Percentiles rank a stretch among this genome's conserved stretches.
These are phyloP conservation scores for Vachellia collinsii DNA, from an alignment of 306 rosid genomes.

Conservation along the genomic window DNA sequence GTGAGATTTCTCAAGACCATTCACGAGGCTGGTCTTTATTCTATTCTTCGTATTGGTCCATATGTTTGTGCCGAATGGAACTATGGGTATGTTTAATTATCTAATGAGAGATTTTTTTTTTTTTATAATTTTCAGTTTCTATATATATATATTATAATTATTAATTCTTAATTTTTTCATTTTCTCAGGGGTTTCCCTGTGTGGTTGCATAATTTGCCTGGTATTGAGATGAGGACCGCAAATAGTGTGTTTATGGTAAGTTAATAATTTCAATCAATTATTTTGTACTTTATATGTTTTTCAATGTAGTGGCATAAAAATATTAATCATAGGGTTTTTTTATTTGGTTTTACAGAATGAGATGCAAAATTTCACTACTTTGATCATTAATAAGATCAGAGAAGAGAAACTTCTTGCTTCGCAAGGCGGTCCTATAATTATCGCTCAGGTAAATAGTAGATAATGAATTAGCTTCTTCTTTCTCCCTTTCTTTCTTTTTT, in stretches of 20 bases:
- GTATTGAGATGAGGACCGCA: conserved; percentile 47
- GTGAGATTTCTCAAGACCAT: conserved; percentile 54
- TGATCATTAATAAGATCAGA: conserved; percentile 50
- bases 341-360: conserved; percentile 41
- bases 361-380: conserved; percentile 51
- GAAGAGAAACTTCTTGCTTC: conserved; percentile 53
- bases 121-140: too few relatives aligned
- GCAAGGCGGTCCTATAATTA: conserved; percentile 32
- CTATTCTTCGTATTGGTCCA: conserved; percentile 68
- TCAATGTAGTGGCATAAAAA: too few relatives aligned
- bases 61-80: conserved; percentile 68
- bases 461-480: too few relatives aligned
- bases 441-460: conserved; percentile 48
- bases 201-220: conserved; percentile 63
- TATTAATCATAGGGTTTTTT: too few relatives aligned
- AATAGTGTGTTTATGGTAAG: conserved; percentile 54
- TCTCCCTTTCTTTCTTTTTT: too few relatives aligned
- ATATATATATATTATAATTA: too few relatives aligned
- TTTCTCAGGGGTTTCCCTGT: conserved; percentile 53
- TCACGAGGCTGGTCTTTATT: conserved; percentile 54
- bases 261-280: neutral
- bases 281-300: too few relatives aligned
- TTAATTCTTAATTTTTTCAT: neutral
- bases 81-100: conserved; percentile 44
- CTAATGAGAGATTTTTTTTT: neutral